phyloP scores from a whole-genome alignment of 805 yeast genomes.

The Candida vartiovaarae region DNA sequence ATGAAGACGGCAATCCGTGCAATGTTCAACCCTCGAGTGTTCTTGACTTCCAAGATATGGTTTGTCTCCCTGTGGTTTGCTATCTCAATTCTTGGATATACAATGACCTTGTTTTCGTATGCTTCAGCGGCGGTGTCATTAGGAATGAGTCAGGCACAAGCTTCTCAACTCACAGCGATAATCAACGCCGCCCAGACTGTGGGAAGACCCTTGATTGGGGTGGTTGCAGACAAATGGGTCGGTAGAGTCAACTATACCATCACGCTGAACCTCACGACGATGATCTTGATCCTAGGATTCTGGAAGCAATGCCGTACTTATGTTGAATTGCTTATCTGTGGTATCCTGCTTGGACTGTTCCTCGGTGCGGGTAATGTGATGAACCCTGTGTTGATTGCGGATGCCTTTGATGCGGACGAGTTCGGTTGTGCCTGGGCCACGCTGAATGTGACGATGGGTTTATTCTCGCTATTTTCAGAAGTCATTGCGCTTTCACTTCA shows the following conservation, averaged over 20 bases:
- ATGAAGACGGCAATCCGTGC: conserved; percentile 17
- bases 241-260: conserved; percentile 42
- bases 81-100: conserved; percentile 33
- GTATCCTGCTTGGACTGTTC: conserved; percentile 35
- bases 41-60: conserved; percentile 25
- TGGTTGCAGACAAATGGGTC: conserved; percentile 32
- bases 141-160: conserved; percentile 39
- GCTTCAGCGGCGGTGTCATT: conserved; percentile 39
- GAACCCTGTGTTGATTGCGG: conserved; percentile 36
- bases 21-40: conserved; percentile 29
- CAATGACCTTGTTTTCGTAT: conserved; percentile 37
- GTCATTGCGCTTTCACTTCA: conserved; percentile 46
- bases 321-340: conserved; percentile 32
- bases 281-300: conserved; percentile 34
- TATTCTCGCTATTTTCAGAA: conserved; percentile 41
- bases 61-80: conserved; percentile 32
- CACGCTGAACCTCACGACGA: conserved; percentile 26
- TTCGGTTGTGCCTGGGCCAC: conserved; percentile 36
- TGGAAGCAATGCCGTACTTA: conserved; percentile 39
- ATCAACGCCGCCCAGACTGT: conserved; percentile 40
- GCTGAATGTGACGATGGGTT: conserved; percentile 26
- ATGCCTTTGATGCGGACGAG: conserved; percentile 29
- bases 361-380: conserved; percentile 41
- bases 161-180: conserved; percentile 38
- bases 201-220: conserved; percentile 45